Evolutionary conservation across 1,284 basidiomycete species (phyloP).

Genomic region (Ustilago bromivora): DNA sequence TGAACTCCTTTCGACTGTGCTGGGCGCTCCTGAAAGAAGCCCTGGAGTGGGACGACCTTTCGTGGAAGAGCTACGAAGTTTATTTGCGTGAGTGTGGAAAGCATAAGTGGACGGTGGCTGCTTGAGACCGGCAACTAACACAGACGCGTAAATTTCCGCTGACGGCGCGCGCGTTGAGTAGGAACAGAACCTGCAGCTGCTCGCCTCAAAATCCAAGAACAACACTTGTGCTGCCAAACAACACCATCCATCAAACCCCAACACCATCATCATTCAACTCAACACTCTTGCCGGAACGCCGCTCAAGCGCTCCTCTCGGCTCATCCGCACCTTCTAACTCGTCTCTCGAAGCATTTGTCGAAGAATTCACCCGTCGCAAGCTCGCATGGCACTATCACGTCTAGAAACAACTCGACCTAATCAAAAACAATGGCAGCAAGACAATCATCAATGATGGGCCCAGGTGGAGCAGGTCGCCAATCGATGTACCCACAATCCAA

Average conservation of each 20-base stretch:
- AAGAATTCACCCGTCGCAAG: no score
- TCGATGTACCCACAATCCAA: slow-evolving; percentile 46
- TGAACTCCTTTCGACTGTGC: not conserved
- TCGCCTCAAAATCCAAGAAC: slow-evolving; percentile 6
- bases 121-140: not conserved
- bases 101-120: no score
- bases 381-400: no score
- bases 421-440: slow-evolving; percentile 30
- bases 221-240: slow-evolving; percentile 16
- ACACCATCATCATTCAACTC: slow-evolving; percentile 4
- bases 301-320: no score
- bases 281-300: no score
- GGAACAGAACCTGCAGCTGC: not conserved
- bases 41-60: not conserved
- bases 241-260: slow-evolving; percentile 6
- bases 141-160: slow-evolving; percentile 36
- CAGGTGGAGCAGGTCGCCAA: slow-evolving; percentile 28
- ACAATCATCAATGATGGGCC: slow-evolving; percentile 32
- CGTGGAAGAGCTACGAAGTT: not conserved
- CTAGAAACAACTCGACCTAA: no score
- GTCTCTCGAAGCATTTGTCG: no score
- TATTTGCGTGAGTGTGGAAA: not conserved
- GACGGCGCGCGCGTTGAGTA: slow-evolving; percentile 18
- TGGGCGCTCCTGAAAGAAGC: not conserved
- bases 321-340: no score